Percentiles rank a stretch among this genome's conserved stretches.
phyloP scores from a whole-genome alignment of 176 grass and related monocot species.

The Rhipidocladum racemiflorum region DNA sequence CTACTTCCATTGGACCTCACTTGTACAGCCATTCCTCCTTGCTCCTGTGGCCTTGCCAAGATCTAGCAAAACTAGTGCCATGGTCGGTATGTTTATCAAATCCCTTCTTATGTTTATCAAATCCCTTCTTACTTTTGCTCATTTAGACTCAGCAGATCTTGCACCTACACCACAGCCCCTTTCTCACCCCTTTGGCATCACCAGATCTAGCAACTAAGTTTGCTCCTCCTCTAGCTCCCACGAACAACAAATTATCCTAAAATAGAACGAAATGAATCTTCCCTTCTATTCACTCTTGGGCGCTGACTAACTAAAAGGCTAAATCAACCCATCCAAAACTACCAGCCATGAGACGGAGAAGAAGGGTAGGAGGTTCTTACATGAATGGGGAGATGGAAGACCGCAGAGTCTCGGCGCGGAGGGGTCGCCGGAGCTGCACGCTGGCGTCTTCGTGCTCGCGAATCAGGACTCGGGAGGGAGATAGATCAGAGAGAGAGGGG shows the following conservation, averaged over 20 bases:
- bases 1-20: background rate
- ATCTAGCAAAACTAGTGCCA: background rate
- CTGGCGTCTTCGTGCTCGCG: background rate
- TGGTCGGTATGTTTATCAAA: no score
- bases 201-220: background rate
- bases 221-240: background rate
- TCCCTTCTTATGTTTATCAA: no score
- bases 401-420: background rate
- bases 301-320: background rate
- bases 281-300: background rate
- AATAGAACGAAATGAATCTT: background rate
- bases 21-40: background rate
- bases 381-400: background rate
- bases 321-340: background rate
- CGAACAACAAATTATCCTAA: background rate
- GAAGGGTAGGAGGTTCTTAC: constrained; percentile 5
- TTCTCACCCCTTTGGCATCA: background rate
- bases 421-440: background rate
- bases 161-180: background rate
- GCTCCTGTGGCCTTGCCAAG: background rate
- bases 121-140: background rate
- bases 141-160: background rate
- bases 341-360: background rate
- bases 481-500: no score
- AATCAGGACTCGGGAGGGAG: background rate